Evolutionary conservation across 768 basidiomycete genomes (phyloP).

Genomic region (Phylloporus arenicola): DNA sequence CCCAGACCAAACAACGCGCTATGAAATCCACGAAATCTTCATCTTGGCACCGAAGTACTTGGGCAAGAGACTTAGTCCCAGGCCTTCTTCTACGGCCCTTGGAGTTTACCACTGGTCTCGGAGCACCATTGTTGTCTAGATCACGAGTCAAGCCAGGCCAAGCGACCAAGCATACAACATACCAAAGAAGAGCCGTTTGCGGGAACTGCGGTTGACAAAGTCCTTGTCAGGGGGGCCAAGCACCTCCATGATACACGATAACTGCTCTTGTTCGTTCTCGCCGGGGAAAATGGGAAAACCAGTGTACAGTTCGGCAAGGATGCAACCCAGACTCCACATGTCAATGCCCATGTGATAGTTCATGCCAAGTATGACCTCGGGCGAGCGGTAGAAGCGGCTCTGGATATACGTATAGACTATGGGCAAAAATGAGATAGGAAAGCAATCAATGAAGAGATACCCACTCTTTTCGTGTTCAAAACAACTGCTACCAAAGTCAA

Average conservation of each 20-base stretch:
- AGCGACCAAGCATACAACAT: slow-evolving; percentile 18
- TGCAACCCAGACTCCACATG: slow-evolving; percentile 99
- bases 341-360: slow-evolving; percentile 99
- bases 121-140: slow-evolving; percentile 86
- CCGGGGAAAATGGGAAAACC: slow-evolving; percentile 99
- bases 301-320: slow-evolving; percentile 93
- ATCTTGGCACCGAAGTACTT: slow-evolving; percentile 88
- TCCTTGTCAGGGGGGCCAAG: slow-evolving; percentile 94
- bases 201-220: slow-evolving; percentile 87
- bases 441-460: slow-evolving; percentile 23
- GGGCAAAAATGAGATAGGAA: slow-evolving; percentile 7
- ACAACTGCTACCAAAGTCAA: slow-evolving; percentile 98
- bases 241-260: slow-evolving; percentile 99
- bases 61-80: slow-evolving; percentile 82
- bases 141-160: background rate
- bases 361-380: slow-evolving; percentile 98
- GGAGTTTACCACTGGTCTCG: slow-evolving; percentile 91
- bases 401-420: slow-evolving; percentile 99
- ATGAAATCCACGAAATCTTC: slow-evolving; percentile 97
- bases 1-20: slow-evolving; percentile 95
- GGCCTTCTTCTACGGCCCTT: slow-evolving; percentile 92
- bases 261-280: slow-evolving; percentile 97
- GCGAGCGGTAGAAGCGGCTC: slow-evolving; percentile 99
- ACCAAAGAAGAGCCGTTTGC: slow-evolving; percentile 97
- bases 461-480: slow-evolving; percentile 97